A percentile compares a stretch with the other conserved stretches of the same genome.
Conservation (phyloP, 495 filamentous ascomycete species). For the Aspergillus affinis region DNA sequence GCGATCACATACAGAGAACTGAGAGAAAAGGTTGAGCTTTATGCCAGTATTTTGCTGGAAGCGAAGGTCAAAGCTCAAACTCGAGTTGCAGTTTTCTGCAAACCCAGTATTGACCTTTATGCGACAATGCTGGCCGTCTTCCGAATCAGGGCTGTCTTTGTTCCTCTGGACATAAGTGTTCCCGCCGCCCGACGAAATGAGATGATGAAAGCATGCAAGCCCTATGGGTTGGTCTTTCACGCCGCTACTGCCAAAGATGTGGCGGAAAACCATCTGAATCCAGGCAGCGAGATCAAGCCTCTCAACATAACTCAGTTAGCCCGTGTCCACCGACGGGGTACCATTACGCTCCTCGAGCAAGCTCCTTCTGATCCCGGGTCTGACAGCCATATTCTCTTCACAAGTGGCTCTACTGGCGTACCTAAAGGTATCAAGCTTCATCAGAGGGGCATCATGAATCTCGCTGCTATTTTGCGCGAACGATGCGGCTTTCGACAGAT, state of each 20-base stretch:
- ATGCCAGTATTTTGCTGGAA: not conserved
- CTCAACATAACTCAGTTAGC: not conserved
- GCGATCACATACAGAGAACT: not conserved
- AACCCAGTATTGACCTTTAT: constrained; percentile 39
- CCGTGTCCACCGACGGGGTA: not conserved
- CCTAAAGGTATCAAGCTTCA: constrained; percentile 39
- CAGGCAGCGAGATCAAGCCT: not conserved
- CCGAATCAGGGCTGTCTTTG: constrained; percentile 47
- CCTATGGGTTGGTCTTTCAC: constrained; percentile 18
- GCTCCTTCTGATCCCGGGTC: not conserved
- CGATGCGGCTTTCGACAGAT: not conserved
- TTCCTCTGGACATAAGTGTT: constrained; percentile 50
- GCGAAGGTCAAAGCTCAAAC: constrained; percentile 5
- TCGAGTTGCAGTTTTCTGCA: constrained; percentile 20
- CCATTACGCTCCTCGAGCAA: not conserved
- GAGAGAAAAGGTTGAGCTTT: not conserved
- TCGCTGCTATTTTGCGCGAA: constrained; percentile 24
- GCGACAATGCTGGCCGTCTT: constrained; percentile 53
- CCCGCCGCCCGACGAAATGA: constrained; percentile 26
- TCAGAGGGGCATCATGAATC: constrained; percentile 28
- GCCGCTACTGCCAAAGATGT: constrained; percentile 9
- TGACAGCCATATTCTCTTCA: constrained; percentile 31
- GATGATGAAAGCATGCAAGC: constrained; percentile 24
- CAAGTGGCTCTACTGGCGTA: constrained; percentile 34
- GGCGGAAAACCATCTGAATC: not conserved